Evolutionary conservation across 345 rosid genomes (phyloP).

Genomic region (Cochlearia excelsa): DNA sequence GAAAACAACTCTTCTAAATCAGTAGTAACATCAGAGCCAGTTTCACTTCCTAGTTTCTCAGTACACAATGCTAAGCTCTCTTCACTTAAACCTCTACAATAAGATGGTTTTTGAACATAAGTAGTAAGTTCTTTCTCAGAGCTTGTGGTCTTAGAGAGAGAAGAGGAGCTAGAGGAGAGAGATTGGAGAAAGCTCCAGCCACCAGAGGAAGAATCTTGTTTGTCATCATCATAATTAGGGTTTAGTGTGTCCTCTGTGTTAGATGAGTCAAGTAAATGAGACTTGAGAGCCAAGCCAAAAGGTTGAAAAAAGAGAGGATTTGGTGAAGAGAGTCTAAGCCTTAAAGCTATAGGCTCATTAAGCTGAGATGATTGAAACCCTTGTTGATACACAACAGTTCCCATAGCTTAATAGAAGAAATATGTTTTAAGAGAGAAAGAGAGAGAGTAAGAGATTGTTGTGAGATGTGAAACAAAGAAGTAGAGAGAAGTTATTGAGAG

Average conservation of each 20-base stretch:
- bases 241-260: slow-evolving; percentile 20
- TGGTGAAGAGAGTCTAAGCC: slow-evolving; percentile 60
- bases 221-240: slow-evolving; percentile 15
- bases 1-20: slow-evolving; percentile 41
- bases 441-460: slow-evolving; percentile 4
- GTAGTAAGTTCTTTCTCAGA: slow-evolving; percentile 33
- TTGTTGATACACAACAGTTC: slow-evolving; percentile 62
- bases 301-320: slow-evolving; percentile 42
- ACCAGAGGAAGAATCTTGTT: slow-evolving; percentile 30
- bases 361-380: slow-evolving; percentile 54
- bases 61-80: slow-evolving; percentile 85
- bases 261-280: slow-evolving; percentile 41
- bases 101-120: slow-evolving; percentile 49
- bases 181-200: slow-evolving; percentile 61
- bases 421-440: slow-evolving; percentile 27
- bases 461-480: slow-evolving; percentile 31
- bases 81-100: slow-evolving; percentile 49
- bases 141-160: slow-evolving; percentile 15
- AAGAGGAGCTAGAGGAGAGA: slow-evolving; percentile 25
- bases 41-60: slow-evolving; percentile 79
- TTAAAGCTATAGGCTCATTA: slow-evolving; percentile 52
- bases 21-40: slow-evolving; percentile 58
- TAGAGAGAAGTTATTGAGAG: slow-evolving; percentile 29
- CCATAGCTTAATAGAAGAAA: too few relatives aligned
- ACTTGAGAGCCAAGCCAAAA: slow-evolving; percentile 39